Percentiles rank a stretch among this genome's conserved stretches.
These are phyloP conservation scores for Stachybotrys chartarum DNA, from an alignment of 2,329 filamentous ascomycete genomes.

Conservation along the genomic window DNA sequence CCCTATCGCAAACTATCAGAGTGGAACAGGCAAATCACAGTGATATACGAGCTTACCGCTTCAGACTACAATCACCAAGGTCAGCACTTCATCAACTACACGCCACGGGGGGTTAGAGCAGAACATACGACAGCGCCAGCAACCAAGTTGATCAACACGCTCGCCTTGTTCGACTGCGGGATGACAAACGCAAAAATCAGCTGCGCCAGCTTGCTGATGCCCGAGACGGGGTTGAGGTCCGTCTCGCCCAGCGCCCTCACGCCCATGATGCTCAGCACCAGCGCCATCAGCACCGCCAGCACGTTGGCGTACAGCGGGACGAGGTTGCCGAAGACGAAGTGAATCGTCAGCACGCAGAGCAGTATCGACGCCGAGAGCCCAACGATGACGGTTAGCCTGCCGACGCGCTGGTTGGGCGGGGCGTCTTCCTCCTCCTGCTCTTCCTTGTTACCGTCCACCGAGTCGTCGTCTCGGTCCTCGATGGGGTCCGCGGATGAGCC, in stretches of 20 bases:
- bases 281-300: slow-evolving; percentile 75
- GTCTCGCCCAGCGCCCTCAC: slow-evolving; percentile 70
- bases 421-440: slow-evolving; percentile 63
- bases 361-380: slow-evolving; percentile 69
- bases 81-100: slow-evolving; percentile 2
- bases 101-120: neutral
- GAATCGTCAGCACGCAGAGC: slow-evolving; percentile 75
- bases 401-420: slow-evolving; percentile 74
- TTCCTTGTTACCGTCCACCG: slow-evolving; percentile 11
- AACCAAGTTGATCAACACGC: slow-evolving; percentile 90
- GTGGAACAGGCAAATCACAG: neutral
- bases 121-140: slow-evolving; percentile 68
- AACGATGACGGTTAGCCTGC: slow-evolving; percentile 61
- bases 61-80: slow-evolving; percentile 23
- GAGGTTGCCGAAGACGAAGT: slow-evolving; percentile 73
- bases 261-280: slow-evolving; percentile 70
- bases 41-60: slow-evolving; percentile 21
- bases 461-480: slow-evolving; percentile 3
- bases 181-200: slow-evolving; percentile 90
- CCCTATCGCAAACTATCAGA: slow-evolving; percentile 31
- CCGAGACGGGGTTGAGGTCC: slow-evolving; percentile 91
- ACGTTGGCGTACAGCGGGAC: slow-evolving; percentile 73
- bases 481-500: neutral
- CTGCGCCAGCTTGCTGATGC: slow-evolving; percentile 94
- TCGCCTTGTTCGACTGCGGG: slow-evolving; percentile 70